These are phyloP conservation scores for Wolfiporia cocos DNA, from an alignment of 1,284 basidiomycete genomes.

Conservation along the genomic window DNA sequence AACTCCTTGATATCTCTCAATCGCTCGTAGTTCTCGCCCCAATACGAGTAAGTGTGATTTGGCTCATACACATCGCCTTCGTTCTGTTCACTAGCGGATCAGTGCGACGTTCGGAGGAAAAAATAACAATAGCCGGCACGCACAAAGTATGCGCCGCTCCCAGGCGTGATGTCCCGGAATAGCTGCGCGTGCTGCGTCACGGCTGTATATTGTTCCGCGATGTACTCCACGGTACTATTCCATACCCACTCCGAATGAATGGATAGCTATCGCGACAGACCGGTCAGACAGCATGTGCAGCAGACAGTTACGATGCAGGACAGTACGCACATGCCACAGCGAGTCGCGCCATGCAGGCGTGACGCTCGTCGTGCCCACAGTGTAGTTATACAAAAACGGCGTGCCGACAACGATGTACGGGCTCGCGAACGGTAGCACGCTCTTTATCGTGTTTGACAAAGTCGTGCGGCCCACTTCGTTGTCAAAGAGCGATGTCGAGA, in stretches of 20 bases:
- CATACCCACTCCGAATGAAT: constrained; percentile 28
- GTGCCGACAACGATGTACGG: constrained; percentile 29
- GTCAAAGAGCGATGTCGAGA: constrained; percentile 24
- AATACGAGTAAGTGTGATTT: constrained; percentile 44
- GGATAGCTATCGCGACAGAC: constrained; percentile 22
- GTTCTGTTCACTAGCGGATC: constrained; percentile 30
- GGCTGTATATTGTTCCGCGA: constrained; percentile 27
- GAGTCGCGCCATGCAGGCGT: constrained; percentile 41
- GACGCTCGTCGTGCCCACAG: constrained; percentile 35
- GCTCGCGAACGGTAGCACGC: constrained; percentile 19
- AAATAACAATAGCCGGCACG: constrained; percentile 14
- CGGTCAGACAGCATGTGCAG: too few relatives aligned
- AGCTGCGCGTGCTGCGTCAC: constrained; percentile 31
- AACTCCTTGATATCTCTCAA: constrained; percentile 46
- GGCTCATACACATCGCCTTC: constrained; percentile 54
- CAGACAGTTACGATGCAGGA: too few relatives aligned
- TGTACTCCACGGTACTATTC: constrained; percentile 36
- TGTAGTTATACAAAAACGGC: constrained; percentile 37
- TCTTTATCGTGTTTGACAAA: constrained; percentile 21
- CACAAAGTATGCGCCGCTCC: constrained; percentile 44
- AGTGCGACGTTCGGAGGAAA: neutral
- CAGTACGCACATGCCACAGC: constrained; percentile 42
- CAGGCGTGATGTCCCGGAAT: constrained; percentile 40
- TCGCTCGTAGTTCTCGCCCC: constrained; percentile 44
- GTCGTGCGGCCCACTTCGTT: constrained; percentile 17